Evolutionary conservation across 495 filamentous ascomycete genomes (phyloP).

Genomic region (Penicillium cosmopolitanum): DNA sequence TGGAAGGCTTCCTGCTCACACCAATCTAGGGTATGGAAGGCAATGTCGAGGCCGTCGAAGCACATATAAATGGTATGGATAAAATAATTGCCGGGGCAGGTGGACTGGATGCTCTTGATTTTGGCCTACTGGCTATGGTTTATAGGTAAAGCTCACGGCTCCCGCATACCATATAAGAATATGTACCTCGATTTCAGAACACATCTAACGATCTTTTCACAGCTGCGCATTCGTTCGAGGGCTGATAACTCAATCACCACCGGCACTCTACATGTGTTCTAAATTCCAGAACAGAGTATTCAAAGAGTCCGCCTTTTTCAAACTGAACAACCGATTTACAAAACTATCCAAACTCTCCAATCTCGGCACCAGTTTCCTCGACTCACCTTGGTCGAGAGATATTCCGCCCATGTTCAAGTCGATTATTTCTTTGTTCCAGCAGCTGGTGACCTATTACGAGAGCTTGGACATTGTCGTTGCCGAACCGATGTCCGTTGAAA

Average conservation of each 20-base stretch:
- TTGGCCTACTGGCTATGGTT: constrained; percentile 12
- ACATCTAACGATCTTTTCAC: not conserved
- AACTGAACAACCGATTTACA: constrained; percentile 1
- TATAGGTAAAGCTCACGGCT: constrained; percentile 14
- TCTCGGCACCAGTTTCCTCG: constrained; percentile 20
- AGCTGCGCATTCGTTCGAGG: constrained; percentile 15
- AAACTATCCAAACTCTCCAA: constrained; percentile 1
- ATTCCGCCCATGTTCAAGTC: constrained; percentile 15
- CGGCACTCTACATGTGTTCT: constrained; percentile 10
- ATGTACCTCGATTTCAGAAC: too few species aligned
- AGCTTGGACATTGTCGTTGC: constrained; percentile 6
- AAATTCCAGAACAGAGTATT: constrained; percentile 15
- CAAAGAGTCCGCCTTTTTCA: constrained; percentile 12
- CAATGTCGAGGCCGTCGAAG: constrained; percentile 17
- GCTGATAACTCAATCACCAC: constrained; percentile 7
- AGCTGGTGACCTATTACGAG: constrained; percentile 18
- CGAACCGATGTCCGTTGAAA: constrained; percentile 16
- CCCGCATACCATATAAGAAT: too few species aligned
- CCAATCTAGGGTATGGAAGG: constrained; percentile 12
- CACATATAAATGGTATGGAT: constrained; percentile 22
- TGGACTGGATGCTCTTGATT: constrained; percentile 18
- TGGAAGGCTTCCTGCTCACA: not conserved
- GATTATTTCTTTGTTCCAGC: constrained; percentile 13
- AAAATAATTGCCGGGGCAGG: constrained; percentile 16
- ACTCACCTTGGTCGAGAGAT: constrained; percentile 10